Percentiles rank a stretch among this genome's conserved stretches.
These are phyloP conservation scores for Astrocystis sublimbata DNA, from an alignment of 495 filamentous ascomycete genomes.

Conservation along the genomic window DNA sequence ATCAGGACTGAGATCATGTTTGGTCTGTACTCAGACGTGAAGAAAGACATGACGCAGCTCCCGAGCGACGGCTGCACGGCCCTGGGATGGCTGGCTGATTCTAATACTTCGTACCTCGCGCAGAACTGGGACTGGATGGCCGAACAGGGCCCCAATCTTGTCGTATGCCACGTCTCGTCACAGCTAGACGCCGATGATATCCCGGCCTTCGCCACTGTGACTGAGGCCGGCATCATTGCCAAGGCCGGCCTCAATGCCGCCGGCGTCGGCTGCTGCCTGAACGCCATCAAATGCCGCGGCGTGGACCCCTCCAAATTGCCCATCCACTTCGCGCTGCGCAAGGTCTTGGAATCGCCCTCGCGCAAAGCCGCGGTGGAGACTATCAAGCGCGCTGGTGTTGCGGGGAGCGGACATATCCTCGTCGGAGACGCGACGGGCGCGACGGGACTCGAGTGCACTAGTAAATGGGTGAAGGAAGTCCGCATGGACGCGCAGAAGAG, in stretches of 20 bases:
- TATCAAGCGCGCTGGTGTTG: conserved; percentile 56
- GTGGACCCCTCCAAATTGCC: conserved; percentile 57
- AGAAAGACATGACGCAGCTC: conserved; percentile 2
- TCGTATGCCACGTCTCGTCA: conserved; percentile 48
- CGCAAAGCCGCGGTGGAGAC: conserved; percentile 51
- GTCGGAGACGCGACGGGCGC: conserved; percentile 57
- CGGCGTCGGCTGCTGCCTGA: conserved; percentile 66
- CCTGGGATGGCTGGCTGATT: conserved; percentile 48
- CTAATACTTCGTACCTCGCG: conserved; percentile 44
- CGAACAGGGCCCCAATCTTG: conserved; percentile 56
- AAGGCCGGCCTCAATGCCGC: conserved; percentile 68
- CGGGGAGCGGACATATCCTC: conserved; percentile 62
- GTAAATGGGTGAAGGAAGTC: conserved; percentile 53
- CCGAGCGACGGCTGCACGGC: conserved; percentile 62
- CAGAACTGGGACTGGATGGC: conserved; percentile 73
- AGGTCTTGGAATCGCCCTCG: conserved; percentile 57
- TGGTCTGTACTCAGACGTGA: conserved; percentile 50
- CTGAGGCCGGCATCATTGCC: conserved; percentile 69
- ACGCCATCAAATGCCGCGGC: conserved; percentile 63
- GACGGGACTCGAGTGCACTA: conserved; percentile 61
- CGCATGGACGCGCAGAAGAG: conserved; percentile 46
- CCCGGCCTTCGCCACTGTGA: conserved; percentile 41
- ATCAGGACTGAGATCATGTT: conserved; percentile 68
- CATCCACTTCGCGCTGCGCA: conserved; percentile 63
- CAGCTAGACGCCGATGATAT: conserved; percentile 26